phyloP scores from a whole-genome alignment of 495 filamentous ascomycete genomes.

The Podospora bellae-mahoneyi region DNA sequence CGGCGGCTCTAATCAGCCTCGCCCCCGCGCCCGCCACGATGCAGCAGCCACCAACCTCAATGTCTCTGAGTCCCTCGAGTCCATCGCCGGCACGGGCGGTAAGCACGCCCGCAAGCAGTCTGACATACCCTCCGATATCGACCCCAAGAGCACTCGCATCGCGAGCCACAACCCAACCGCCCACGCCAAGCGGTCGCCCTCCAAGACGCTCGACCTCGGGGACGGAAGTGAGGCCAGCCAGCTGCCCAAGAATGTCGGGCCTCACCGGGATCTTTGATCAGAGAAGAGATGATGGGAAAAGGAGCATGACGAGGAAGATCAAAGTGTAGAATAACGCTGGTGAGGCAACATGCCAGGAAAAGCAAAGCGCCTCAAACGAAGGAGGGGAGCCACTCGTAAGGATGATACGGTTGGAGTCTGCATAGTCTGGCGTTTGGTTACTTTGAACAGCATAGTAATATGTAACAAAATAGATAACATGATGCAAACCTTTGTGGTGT shows the following conservation, averaged over 20 bases:
- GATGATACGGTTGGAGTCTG: no score
- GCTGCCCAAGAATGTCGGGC: neutral
- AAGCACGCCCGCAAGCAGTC: slow-evolving; percentile 9
- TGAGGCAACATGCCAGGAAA: no score
- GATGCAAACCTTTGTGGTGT: no score
- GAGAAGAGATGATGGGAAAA: no score
- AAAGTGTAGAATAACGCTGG: neutral
- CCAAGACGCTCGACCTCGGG: neutral
- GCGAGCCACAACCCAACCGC: neutral
- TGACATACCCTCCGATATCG: neutral
- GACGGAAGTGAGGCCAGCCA: neutral
- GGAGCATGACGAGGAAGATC: no score
- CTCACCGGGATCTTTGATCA: neutral
- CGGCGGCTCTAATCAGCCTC: slow-evolving; percentile 28
- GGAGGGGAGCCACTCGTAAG: no score
- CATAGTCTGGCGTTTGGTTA: no score
- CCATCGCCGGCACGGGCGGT: slow-evolving; percentile 21
- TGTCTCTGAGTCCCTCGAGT: slow-evolving; percentile 21
- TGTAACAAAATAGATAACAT: no score
- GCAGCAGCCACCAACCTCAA: neutral
- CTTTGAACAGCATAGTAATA: no score
- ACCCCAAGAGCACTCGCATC: neutral
- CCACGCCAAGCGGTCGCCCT: neutral
- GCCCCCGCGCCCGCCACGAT: slow-evolving; percentile 11
- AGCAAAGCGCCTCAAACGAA: no score